Evolutionary conservation across 768 basidiomycete species (phyloP).

Genomic region (Macrolepiota fuliginosa): DNA sequence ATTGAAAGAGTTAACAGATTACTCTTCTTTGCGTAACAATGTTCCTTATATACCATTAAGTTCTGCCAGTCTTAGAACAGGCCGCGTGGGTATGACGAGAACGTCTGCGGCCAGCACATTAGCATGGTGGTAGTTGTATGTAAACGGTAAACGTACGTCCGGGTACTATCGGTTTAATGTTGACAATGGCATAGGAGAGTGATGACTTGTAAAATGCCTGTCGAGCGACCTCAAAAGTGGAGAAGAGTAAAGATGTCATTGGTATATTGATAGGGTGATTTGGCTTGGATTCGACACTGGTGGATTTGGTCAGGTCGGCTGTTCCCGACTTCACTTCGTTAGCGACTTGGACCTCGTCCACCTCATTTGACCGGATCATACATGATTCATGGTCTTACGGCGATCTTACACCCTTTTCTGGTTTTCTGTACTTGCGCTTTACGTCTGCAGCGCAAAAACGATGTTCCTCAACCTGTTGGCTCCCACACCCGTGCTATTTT

Average conservation of each 20-base stretch:
- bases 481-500: constrained; percentile 2
- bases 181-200: constrained; percentile 84
- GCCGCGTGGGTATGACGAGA: constrained; percentile 55
- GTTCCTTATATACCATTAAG: constrained; percentile 37
- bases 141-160: constrained; percentile 64
- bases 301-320: neutral
- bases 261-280: neutral
- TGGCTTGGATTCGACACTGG: neutral
- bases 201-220: constrained; percentile 72
- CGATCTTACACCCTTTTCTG: neutral
- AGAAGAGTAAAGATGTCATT: constrained; percentile 56
- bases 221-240: constrained; percentile 74
- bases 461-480: neutral
- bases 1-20: constrained; percentile 13
- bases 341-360: neutral
- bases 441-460: neutral
- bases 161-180: constrained; percentile 91
- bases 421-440: neutral
- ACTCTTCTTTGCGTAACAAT: neutral
- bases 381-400: neutral
- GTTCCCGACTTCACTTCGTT: neutral
- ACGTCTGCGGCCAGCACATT: constrained; percentile 42
- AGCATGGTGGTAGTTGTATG: neutral
- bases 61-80: constrained; percentile 55
- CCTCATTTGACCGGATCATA: neutral